phyloP scores from a whole-genome alignment of 208 protist species.

The Leptomonas pyrrhocoris region DNA sequence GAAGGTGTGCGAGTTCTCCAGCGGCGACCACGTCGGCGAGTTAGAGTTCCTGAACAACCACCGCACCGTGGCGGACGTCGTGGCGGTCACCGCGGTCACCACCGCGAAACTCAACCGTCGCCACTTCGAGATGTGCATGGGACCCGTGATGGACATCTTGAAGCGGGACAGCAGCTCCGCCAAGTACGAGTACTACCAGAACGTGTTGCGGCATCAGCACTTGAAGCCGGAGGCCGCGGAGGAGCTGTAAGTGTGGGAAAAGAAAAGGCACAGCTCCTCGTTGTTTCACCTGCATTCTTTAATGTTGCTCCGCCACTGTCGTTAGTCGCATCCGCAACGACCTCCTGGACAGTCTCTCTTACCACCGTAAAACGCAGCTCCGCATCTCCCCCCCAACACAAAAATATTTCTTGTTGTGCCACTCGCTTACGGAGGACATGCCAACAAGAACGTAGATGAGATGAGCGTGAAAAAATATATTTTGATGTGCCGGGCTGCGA shows the following conservation, averaged over 20 bases:
- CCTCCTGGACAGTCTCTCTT: no score
- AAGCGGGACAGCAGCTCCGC: conserved; percentile 72
- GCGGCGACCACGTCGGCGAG: conserved; percentile 88
- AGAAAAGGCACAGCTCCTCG: no score
- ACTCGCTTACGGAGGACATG: no score
- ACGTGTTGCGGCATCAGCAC: conserved; percentile 64
- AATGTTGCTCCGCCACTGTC: no score
- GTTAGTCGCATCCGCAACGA: no score
- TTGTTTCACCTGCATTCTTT: no score
- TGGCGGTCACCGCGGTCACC: conserved; percentile 75
- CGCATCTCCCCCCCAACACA: no score
- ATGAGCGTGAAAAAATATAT: not conserved
- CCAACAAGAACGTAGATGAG: not conserved
- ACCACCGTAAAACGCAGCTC: no score
- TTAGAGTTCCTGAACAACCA: conserved; percentile 93
- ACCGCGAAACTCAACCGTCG: conserved; percentile 90
- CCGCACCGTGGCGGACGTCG: conserved; percentile 81
- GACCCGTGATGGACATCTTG: conserved; percentile 88
- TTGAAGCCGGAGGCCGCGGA: conserved; percentile 13
- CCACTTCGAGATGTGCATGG: conserved; percentile 94
- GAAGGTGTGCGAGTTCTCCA: conserved; percentile 85
- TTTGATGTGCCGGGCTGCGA: not conserved
- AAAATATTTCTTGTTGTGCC: no score
- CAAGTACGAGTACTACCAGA: conserved; percentile 94
- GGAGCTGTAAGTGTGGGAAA: not conserved